Evolutionary conservation across 768 basidiomycete genomes (phyloP).

Genomic region (Mycena vitilis): DNA sequence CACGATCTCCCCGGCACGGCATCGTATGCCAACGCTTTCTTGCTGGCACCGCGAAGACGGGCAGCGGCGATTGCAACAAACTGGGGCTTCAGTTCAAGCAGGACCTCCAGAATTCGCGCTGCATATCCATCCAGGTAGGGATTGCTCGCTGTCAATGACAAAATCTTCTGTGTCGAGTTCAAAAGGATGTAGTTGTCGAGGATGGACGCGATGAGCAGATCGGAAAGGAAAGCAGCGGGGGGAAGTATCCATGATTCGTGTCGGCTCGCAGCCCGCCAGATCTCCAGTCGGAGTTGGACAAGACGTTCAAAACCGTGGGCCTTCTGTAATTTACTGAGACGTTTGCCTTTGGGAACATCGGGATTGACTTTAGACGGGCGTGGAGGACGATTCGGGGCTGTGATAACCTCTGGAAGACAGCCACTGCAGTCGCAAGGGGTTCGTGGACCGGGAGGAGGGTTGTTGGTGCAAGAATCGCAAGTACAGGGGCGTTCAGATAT

Average conservation of each 20-base stretch:
- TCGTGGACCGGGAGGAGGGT: background rate
- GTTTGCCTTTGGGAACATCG: background rate
- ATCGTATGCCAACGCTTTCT: no score
- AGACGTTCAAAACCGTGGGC: background rate
- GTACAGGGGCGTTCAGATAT: background rate
- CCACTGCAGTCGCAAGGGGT: slow-evolving; percentile 7
- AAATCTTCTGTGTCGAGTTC: background rate
- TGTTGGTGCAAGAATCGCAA: background rate
- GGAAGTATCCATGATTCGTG: slow-evolving; percentile 22
- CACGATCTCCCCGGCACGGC: no score
- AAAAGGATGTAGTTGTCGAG: slow-evolving; percentile 31
- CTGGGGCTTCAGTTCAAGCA: slow-evolving; percentile 13
- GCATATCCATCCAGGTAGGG: background rate
- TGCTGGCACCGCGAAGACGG: no score
- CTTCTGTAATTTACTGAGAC: background rate
- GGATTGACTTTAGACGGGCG: background rate
- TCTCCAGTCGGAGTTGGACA: background rate
- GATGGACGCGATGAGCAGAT: slow-evolving; percentile 29
- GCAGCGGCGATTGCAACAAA: slow-evolving; percentile 15
- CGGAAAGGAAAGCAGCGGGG: slow-evolving; percentile 11
- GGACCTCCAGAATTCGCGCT: slow-evolving; percentile 19
- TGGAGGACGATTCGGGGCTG: background rate
- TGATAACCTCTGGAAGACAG: background rate
- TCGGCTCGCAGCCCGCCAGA: background rate
- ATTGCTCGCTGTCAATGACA: background rate